These are phyloP conservation scores for Pontederia paniculata DNA, from an alignment of 176 grass and related monocot genomes.

Conservation along the genomic window DNA sequence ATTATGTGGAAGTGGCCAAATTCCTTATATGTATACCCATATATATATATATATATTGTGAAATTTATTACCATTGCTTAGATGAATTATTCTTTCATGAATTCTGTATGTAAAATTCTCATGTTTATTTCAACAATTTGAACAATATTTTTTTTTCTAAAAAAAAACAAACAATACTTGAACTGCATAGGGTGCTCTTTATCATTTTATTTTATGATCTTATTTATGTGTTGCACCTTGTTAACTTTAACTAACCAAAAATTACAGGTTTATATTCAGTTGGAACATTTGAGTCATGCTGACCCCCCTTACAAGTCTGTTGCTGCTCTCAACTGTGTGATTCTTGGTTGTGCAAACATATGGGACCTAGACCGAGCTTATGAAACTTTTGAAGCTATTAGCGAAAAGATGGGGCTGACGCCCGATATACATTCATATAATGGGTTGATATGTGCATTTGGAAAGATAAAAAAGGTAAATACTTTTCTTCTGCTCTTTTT, in stretches of 20 bases:
- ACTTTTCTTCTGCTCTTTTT: constrained; percentile 3
- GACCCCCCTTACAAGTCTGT: constrained; percentile 86
- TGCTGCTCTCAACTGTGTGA: constrained; percentile 91
- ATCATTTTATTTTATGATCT: constrained; percentile 1
- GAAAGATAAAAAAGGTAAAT: constrained; percentile 65
- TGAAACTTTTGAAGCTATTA: constrained; percentile 85
- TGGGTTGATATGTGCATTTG: constrained; percentile 74
- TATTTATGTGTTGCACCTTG: not conserved
- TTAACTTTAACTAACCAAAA: constrained; percentile 19
- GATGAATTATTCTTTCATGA: no score
- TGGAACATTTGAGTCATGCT: constrained; percentile 71
- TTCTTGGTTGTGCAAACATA: constrained; percentile 93
- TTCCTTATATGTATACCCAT: no score
- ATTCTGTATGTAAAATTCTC: no score
- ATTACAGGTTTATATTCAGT: constrained; percentile 71
- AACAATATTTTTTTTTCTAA: no score
- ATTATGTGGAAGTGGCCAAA: no score
- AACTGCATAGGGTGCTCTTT: no score
- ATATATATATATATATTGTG: no score
- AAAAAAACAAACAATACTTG: no score
- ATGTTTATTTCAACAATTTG: no score
- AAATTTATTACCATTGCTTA: no score
- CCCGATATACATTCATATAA: constrained; percentile 96
- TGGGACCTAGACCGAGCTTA: constrained; percentile 95
- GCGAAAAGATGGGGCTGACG: constrained; percentile 59